phyloP scores from a whole-genome alignment of 352 stramenopile genomes.

The Phytophthora pini region DNA sequence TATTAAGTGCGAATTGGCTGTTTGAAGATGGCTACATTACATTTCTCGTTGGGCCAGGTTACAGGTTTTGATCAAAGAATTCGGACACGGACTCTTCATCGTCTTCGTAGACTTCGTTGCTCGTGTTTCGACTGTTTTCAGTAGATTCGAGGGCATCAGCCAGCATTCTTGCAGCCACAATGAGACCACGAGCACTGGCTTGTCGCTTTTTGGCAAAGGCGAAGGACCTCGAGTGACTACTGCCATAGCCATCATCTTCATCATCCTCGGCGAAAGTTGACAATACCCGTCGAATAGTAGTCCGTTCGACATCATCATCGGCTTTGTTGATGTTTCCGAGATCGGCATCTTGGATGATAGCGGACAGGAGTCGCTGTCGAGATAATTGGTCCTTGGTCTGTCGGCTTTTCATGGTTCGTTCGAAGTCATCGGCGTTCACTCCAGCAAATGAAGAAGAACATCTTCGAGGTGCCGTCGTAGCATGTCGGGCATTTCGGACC shows the following conservation, averaged over 20 bases:
- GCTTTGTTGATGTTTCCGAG: conserved; percentile 34
- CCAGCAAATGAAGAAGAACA: conserved; percentile 7
- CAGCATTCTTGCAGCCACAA: conserved; percentile 54
- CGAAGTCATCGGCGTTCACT: conserved; percentile 53
- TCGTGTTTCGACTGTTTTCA: conserved; percentile 16
- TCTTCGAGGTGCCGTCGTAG: conserved; percentile 20
- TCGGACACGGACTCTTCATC: conserved; percentile 17
- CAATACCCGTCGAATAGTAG: conserved; percentile 39
- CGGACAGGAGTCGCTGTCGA: conserved; percentile 58
- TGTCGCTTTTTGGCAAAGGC: conserved; percentile 24
- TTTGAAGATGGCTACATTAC: conserved; percentile 18
- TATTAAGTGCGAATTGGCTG: conserved; percentile 30
- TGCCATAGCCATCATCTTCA: background rate
- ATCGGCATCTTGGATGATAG: conserved; percentile 64
- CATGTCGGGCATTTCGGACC: conserved; percentile 47
- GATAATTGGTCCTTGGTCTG: conserved; percentile 54
- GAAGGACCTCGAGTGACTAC: conserved; percentile 11
- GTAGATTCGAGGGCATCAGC: conserved; percentile 52
- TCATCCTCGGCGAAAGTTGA: conserved; percentile 39
- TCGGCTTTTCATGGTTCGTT: conserved; percentile 55
- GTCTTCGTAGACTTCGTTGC: conserved; percentile 19
- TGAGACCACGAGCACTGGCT: conserved; percentile 46
- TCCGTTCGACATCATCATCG: conserved; percentile 31
- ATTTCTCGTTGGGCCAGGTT: background rate
- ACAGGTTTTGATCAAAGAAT: conserved; percentile 7